Evolutionary conservation across 345 rosid species (phyloP), one percentile per base, ranked within the genome.

Genomic region (Trapa bicornis): DNA sequence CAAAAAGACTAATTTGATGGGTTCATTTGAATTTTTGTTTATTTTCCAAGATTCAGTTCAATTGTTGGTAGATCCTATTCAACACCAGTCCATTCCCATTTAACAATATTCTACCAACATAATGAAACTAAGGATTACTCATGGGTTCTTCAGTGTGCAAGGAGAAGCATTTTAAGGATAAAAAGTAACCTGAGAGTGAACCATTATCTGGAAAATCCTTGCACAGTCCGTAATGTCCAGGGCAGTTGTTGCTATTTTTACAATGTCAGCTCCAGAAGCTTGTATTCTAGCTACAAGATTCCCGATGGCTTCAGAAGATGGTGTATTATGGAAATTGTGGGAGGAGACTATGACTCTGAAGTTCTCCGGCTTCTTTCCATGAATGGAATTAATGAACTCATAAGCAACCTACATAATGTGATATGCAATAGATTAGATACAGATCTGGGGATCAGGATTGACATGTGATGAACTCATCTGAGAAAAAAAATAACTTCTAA

Each of bases 201-300:
- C 75, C 75, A 76, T 65, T 79, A 86, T 52, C 65, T 73, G 65
- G 69, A 86, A 82, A 50, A 77, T 74, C 65, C 79, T 74, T 36
- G 77, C 68, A 58, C 82, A 17, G 69, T 84, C 88, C 5, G 88
- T 79, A 64, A 86, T 84, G 71, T 79, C 80, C 66, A 63, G 50
- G 37, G 79, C 85, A 36, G 48, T 79, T 12, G 74, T 74, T 47
- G 76, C 85, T 45, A 82, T 33, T 68, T 75, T 82, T 47, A 82
- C 53, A 35, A 84, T 73, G 70, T 84, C 84, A 48, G 88, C 86
- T 60, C 79, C 79, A 37, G 80, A 76, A 63, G 81, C 82, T 61
- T 69, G 48, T 74, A 86, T 76, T 15, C 35, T 17, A 6, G 73
- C 72, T 69, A 68, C 85, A 52, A 86, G 82, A 61, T 70, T 63